phyloP scores from a whole-genome alignment of 768 basidiomycete genomes.

The Amylocystis lapponica region DNA sequence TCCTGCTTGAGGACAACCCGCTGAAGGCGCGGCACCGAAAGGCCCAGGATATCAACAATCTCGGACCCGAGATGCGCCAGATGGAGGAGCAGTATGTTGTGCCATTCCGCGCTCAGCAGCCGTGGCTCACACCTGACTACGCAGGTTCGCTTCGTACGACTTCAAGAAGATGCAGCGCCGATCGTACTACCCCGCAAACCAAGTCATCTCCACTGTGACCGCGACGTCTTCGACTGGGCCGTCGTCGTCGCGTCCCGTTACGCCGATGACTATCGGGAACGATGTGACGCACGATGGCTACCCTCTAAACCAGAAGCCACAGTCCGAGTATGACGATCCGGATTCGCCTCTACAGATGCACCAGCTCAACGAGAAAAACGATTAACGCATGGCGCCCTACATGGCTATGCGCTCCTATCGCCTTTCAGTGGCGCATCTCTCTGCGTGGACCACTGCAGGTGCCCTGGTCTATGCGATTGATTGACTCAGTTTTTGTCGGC shows the following conservation, averaged over 20 bases:
- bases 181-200: conserved; percentile 86
- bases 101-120: neutral
- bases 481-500: no score
- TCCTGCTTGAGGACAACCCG: conserved; percentile 94
- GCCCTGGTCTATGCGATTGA: no score
- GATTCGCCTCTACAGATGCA: no score
- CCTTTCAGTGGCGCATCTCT: no score
- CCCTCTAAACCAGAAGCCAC: conserved; percentile 17
- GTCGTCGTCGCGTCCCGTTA: conserved; percentile 67
- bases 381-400: no score
- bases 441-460: no score
- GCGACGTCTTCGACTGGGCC: conserved; percentile 71
- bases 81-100: conserved; percentile 92
- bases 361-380: no score
- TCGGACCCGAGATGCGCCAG: conserved; percentile 89
- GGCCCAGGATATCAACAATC: conserved; percentile 70
- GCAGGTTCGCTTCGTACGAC: conserved; percentile 87
- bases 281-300: conserved; percentile 20
- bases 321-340: no score
- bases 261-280: conserved; percentile 37
- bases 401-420: no score
- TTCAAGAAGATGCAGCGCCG: conserved; percentile 88
- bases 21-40: conserved; percentile 92
- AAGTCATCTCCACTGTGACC: conserved; percentile 55
- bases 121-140: neutral